These are phyloP conservation scores for Gracilariopsis chorda DNA, from an alignment of 23 red algal genomes.

Conservation along the genomic window DNA sequence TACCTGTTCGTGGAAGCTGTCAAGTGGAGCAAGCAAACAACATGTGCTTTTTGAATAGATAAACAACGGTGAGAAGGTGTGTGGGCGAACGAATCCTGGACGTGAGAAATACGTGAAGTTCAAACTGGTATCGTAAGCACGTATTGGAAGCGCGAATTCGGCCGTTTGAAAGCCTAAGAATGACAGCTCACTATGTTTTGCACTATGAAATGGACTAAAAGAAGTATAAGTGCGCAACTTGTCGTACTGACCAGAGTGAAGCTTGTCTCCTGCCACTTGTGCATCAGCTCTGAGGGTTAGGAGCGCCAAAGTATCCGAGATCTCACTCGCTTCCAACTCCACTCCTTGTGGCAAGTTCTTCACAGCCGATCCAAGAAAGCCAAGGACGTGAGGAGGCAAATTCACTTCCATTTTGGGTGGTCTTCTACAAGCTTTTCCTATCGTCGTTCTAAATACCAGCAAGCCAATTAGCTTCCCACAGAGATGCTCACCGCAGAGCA, in stretches of 20 bases:
- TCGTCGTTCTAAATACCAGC: too few species aligned
- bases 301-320: not conserved
- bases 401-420: too few species aligned
- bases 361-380: not conserved
- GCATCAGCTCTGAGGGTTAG: not conserved
- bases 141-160: conserved; percentile 38
- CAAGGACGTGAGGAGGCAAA: not conserved
- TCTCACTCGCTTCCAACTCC: not conserved
- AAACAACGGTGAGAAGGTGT: conserved; percentile 28
- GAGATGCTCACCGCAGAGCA: too few species aligned
- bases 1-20: conserved; percentile 58
- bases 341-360: not conserved
- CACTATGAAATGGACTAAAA: not conserved
- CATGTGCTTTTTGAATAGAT: not conserved
- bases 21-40: conserved; percentile 35
- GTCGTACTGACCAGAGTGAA: not conserved
- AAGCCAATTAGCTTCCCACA: too few species aligned
- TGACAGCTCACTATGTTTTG: not conserved
- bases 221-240: not conserved
- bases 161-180: conserved; percentile 55
- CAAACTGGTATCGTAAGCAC: conserved; percentile 4
- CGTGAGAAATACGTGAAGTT: conserved; percentile 46
- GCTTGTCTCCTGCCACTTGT: not conserved
- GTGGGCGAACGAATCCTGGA: conserved; percentile 36
- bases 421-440: too few species aligned